Percentiles rank a stretch among this genome's conserved stretches.
Conservation (phyloP, 106 monocot genomes). For the Allium sativum region DNA sequence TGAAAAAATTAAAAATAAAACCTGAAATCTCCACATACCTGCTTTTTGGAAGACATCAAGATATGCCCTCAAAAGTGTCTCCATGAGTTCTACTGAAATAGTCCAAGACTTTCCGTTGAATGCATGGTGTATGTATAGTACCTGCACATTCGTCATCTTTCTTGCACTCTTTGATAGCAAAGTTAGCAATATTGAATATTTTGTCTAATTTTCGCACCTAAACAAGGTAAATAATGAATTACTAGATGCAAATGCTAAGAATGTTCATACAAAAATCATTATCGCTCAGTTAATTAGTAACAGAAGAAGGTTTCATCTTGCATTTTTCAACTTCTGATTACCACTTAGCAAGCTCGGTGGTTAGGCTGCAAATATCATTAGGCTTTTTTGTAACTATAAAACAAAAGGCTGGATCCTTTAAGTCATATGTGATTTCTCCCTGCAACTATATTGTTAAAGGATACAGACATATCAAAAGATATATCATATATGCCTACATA, state of each 20-base stretch:
- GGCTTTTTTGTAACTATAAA: conserved; percentile 54
- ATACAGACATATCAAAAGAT: no score
- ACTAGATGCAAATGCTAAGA: neutral
- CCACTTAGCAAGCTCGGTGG: conserved; percentile 44
- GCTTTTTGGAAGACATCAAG: conserved; percentile 18
- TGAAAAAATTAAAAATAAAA: no score
- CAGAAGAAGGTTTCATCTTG: conserved; percentile 37
- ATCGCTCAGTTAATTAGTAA: neutral
- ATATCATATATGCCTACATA: no score
- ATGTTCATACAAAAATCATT: neutral
- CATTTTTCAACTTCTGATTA: conserved; percentile 58
- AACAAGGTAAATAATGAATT: neutral
- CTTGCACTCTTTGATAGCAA: conserved; percentile 69
- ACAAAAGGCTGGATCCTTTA: conserved; percentile 83
- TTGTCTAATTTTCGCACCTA: conserved; percentile 78
- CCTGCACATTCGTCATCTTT: conserved; percentile 48
- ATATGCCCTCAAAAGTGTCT: conserved; percentile 4
- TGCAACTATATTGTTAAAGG: conserved; percentile 23
- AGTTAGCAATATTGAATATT: conserved; percentile 60
- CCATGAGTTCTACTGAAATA: conserved; percentile 43
- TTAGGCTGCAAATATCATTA: conserved; percentile 58
- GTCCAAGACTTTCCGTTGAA: conserved; percentile 51
- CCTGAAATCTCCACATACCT: conserved; percentile 40
- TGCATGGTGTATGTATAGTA: conserved; percentile 71
- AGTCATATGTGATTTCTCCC: conserved; percentile 82